Evolutionary conservation across 352 stramenopile genomes (phyloP).

Genomic region (Globisporangium camurandrum): DNA sequence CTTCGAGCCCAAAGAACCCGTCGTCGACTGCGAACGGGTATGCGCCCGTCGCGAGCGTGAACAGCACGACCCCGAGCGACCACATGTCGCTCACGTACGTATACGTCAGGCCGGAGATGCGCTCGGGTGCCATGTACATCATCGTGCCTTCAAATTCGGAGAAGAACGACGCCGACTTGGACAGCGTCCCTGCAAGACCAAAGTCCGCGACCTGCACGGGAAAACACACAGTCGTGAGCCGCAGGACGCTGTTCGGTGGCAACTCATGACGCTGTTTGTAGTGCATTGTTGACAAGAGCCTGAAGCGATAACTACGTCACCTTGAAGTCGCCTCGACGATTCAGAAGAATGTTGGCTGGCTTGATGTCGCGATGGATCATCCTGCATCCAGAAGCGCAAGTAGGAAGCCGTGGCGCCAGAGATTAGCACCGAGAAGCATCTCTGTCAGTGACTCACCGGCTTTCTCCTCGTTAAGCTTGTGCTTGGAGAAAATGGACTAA

Average conservation of each 20-base stretch:
- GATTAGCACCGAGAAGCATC: not conserved
- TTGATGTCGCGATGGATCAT: conserved; percentile 90
- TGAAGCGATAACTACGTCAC: conserved; percentile 14
- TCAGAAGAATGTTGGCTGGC: conserved; percentile 86
- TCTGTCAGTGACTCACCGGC: not conserved
- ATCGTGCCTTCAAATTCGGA: conserved; percentile 88
- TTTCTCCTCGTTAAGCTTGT: too few species aligned
- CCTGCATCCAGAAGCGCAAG: too few species aligned
- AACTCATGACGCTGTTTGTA: too few species aligned
- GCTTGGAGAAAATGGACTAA: too few species aligned
- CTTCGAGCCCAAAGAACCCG: conserved; percentile 78
- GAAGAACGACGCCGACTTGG: conserved; percentile 72
- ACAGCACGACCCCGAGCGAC: conserved; percentile 69
- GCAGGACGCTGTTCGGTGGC: too few species aligned
- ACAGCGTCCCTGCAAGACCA: conserved; percentile 63
- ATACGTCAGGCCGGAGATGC: conserved; percentile 86
- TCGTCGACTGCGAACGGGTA: conserved; percentile 73
- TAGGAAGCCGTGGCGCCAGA: too few species aligned
- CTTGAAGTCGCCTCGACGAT: conserved; percentile 78
- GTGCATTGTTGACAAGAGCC: too few species aligned
- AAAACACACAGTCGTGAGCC: not conserved
- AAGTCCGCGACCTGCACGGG: conserved; percentile 61
- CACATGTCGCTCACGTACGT: conserved; percentile 73
- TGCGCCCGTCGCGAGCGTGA: conserved; percentile 49
- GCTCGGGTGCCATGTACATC: conserved; percentile 94